These are phyloP conservation scores for Arthrobotrys conoides DNA, from an alignment of 2,329 filamentous ascomycete species.

Conservation along the genomic window DNA sequence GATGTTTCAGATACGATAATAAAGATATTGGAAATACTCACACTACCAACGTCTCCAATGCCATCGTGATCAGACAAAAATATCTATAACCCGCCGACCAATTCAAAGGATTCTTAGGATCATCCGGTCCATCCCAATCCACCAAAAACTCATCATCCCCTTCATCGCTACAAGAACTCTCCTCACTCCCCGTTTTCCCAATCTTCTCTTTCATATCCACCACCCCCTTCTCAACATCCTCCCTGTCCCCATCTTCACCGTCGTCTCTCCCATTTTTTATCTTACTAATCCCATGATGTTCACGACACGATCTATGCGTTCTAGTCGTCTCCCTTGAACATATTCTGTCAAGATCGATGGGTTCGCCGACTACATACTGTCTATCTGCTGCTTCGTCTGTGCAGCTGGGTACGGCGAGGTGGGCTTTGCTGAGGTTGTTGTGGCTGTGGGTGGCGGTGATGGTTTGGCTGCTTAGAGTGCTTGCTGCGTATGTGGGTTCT, in stretches of 20 bases:
- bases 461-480: constrained; percentile 28
- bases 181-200: constrained; percentile 20
- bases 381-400: constrained; percentile 38
- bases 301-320: constrained; percentile 40
- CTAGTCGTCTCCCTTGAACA: constrained; percentile 34
- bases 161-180: constrained; percentile 34
- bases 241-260: constrained; percentile 13
- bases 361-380: constrained; percentile 55
- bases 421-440: constrained; percentile 10
- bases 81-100: constrained; percentile 75
- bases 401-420: constrained; percentile 30
- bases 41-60: constrained; percentile 73
- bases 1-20: constrained; percentile 64
- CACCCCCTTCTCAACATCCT: constrained; percentile 28
- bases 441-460: constrained; percentile 7
- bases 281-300: constrained; percentile 35
- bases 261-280: constrained; percentile 13
- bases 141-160: constrained; percentile 48
- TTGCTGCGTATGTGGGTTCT: constrained; percentile 18
- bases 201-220: not conserved
- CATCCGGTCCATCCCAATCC: constrained; percentile 64
- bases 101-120: constrained; percentile 70
- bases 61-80: constrained; percentile 72
- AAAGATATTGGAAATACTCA: constrained; percentile 66
- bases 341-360: constrained; percentile 49